phyloP scores from a whole-genome alignment of 1,284 basidiomycete species.

The Cutaneotrichosporon sp. region DNA sequence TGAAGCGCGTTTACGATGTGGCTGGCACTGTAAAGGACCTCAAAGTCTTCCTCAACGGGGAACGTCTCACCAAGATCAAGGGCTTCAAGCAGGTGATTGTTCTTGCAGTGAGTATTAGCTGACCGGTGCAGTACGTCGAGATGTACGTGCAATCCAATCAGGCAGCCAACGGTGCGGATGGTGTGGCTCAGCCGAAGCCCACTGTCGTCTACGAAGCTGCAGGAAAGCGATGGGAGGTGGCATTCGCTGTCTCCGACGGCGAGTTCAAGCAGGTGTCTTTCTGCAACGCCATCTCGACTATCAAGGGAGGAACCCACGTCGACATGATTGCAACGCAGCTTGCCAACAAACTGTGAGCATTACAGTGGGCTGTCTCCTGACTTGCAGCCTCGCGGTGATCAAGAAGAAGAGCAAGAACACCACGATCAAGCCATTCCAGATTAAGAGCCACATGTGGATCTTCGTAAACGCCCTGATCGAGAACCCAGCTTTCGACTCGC shows the following conservation, averaged over 20 bases:
- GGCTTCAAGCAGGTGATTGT: constrained; percentile 75
- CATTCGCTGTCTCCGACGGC: constrained; percentile 85
- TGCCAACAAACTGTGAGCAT: constrained; percentile 66
- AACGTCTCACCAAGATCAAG: constrained; percentile 81
- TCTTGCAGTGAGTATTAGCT: neutral
- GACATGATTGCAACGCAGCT: constrained; percentile 83
- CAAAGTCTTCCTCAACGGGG: constrained; percentile 92
- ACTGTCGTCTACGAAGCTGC: constrained; percentile 79
- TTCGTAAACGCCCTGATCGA: constrained; percentile 96
- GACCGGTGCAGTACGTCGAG: constrained; percentile 70
- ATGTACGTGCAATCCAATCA: constrained; percentile 72
- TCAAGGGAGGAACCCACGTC: constrained; percentile 96
- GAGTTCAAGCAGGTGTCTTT: constrained; percentile 93
- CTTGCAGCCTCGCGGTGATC: constrained; percentile 65
- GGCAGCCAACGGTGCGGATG: constrained; percentile 64
- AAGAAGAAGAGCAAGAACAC: constrained; percentile 96
- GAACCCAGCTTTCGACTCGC: constrained; percentile 98
- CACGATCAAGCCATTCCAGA: constrained; percentile 84
- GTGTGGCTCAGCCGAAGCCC: constrained; percentile 69
- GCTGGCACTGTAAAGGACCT: constrained; percentile 91
- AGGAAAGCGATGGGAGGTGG: constrained; percentile 85
- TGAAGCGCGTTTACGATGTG: constrained; percentile 96
- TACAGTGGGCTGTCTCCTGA: neutral
- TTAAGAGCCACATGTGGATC: constrained; percentile 98
- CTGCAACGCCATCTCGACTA: constrained; percentile 96